Evolutionary conservation across 331 rosid species (phyloP).

Genomic region (Malus hybrid): DNA sequence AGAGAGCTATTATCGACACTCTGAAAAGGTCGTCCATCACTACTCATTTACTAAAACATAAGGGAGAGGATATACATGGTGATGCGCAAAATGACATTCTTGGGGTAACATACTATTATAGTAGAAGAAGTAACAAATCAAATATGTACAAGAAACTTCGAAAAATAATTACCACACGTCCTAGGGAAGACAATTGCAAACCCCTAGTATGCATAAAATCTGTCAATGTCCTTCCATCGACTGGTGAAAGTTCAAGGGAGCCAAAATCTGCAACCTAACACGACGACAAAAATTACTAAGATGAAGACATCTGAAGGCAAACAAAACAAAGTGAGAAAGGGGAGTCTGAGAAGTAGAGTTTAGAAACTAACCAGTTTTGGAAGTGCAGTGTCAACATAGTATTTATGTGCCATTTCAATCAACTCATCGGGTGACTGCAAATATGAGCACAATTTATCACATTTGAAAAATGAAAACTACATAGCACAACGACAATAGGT

Average conservation of each 20-base stretch:
- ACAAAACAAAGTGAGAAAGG: not conserved
- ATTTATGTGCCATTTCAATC: conserved; percentile 85
- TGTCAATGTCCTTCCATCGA: conserved; percentile 96
- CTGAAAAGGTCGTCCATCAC: no score
- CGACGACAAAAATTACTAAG: conserved; percentile 22
- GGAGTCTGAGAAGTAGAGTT: not conserved
- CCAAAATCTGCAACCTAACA: conserved; percentile 96
- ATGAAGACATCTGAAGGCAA: conserved; percentile 5
- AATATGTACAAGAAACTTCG: not conserved
- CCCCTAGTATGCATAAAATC: conserved; percentile 99
- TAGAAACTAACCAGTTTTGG: conserved; percentile 83
- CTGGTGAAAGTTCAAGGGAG: conserved; percentile 99
- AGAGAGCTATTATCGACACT: no score
- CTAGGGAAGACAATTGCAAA: conserved; percentile 84
- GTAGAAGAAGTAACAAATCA: not conserved
- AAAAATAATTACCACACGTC: conserved; percentile 61
- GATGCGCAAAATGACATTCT: no score
- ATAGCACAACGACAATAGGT: not conserved
- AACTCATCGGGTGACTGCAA: conserved; percentile 88
- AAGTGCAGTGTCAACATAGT: conserved; percentile 86
- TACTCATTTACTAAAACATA: no score
- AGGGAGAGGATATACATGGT: no score
- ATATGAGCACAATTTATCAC: conserved; percentile 9
- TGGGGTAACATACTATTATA: no score
- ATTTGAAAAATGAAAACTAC: conserved; percentile 10